Percentiles rank a stretch among this genome's conserved stretches.
Evolutionary conservation across 352 stramenopile genomes (phyloP).

Genomic region (Plasmopara viticola): DNA sequence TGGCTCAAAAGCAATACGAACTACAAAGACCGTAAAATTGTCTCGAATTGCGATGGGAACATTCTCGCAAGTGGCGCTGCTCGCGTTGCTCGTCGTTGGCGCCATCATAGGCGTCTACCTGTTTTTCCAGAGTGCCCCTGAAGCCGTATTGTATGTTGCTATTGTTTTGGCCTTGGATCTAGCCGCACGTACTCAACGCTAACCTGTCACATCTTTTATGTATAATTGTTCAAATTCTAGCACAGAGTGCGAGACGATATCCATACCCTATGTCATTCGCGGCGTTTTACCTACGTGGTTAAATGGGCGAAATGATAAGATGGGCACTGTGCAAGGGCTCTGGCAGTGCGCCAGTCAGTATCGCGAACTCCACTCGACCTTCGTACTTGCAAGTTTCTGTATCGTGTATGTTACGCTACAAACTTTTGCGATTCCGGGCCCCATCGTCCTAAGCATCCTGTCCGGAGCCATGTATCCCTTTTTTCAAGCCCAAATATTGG

Average conservation of each 20-base stretch:
- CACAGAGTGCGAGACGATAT: conserved; percentile 61
- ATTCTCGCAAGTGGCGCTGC: conserved; percentile 29
- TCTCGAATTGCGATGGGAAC: not conserved
- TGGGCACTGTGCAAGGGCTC: conserved; percentile 70
- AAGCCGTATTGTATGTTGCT: conserved; percentile 60
- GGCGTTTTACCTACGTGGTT: conserved; percentile 76
- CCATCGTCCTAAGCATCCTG: conserved; percentile 83
- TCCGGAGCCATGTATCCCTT: conserved; percentile 86
- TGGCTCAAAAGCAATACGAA: too few species aligned
- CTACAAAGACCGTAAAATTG: too few species aligned
- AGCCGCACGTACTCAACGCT: too few species aligned
- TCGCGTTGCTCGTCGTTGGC: conserved; percentile 37
- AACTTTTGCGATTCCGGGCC: conserved; percentile 84
- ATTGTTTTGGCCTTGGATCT: not conserved
- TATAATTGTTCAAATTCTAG: conserved; percentile 22
- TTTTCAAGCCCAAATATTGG: conserved; percentile 64
- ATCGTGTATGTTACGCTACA: conserved; percentile 84
- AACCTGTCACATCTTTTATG: conserved; percentile 4
- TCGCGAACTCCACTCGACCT: conserved; percentile 60
- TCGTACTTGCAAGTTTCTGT: conserved; percentile 76
- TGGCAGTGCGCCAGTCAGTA: conserved; percentile 77
- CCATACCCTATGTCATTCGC: conserved; percentile 66
- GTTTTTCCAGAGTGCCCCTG: conserved; percentile 64
- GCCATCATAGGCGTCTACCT: conserved; percentile 45
- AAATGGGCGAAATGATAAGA: conserved; percentile 78